A percentile compares a stretch with the other conserved stretches of the same genome.
Evolutionary conservation across 2,329 filamentous ascomycete species (phyloP).

Genomic region (Ilyonectria destructans): DNA sequence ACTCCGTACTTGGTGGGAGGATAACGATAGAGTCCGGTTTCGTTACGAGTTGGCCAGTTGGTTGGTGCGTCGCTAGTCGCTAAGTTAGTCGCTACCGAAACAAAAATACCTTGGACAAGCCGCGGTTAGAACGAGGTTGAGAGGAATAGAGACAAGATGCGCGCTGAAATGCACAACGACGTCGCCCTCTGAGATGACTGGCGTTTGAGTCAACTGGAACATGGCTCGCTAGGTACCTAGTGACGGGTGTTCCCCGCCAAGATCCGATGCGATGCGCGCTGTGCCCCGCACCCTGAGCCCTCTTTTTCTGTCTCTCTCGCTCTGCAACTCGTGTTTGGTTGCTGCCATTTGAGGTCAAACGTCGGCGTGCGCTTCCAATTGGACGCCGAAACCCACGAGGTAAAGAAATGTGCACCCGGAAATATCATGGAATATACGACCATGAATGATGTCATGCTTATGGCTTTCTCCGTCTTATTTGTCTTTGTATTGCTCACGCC

Average conservation of each 20-base stretch:
- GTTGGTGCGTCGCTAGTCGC: neutral
- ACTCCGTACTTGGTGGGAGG: neutral
- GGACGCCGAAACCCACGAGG: no score
- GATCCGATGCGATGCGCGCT: constrained; percentile 25
- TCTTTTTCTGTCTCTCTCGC: constrained; percentile 6
- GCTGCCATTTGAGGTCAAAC: no score
- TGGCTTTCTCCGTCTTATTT: no score
- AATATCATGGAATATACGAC: no score
- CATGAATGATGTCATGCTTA: no score
- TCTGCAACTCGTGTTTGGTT: neutral
- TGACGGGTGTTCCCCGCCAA: constrained; percentile 32
- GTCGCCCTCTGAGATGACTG: constrained; percentile 19
- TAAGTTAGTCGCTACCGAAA: neutral
- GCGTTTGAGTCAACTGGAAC: constrained; percentile 29
- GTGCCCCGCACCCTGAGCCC: constrained; percentile 24
- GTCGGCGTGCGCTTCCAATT: no score
- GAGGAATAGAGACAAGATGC: neutral
- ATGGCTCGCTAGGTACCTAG: constrained; percentile 9
- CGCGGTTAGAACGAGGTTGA: neutral
- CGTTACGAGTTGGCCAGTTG: neutral
- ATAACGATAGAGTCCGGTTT: neutral
- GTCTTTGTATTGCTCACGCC: no score
- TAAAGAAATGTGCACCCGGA: no score
- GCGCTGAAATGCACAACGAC: constrained; percentile 17
- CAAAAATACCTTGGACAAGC: neutral